Evolutionary conservation across 352 stramenopile genomes (phyloP).

Genomic region (Phytophthora hybrid): DNA sequence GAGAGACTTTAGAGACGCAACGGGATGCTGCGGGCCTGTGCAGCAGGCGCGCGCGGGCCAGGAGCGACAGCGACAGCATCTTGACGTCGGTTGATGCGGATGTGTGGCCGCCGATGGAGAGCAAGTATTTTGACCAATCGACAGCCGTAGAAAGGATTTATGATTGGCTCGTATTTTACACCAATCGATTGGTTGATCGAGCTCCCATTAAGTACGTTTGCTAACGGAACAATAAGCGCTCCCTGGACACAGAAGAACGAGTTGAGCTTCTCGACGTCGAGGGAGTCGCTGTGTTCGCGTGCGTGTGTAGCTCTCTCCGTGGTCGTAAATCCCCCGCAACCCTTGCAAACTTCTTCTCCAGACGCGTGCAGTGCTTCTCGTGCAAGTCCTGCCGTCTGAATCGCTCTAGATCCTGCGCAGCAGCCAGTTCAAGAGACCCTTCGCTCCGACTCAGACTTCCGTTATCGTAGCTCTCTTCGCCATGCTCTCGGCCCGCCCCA

Average conservation of each 20-base stretch:
- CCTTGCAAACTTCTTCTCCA: slow-evolving; percentile 8
- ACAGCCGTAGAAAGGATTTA: background rate
- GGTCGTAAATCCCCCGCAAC: background rate
- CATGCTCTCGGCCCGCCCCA: slow-evolving; percentile 60
- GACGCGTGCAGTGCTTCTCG: slow-evolving; percentile 15
- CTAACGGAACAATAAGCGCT: slow-evolving; percentile 21
- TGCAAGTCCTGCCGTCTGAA: background rate
- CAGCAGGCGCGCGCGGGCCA: slow-evolving; percentile 25
- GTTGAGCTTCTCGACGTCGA: slow-evolving; percentile 13
- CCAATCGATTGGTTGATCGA: too few relatives aligned
- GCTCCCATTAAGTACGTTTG: slow-evolving; percentile 26
- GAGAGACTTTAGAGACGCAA: slow-evolving; percentile 2
- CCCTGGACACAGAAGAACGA: slow-evolving; percentile 15
- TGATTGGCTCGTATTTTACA: slow-evolving; percentile 2
- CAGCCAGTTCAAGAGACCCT: slow-evolving; percentile 22
- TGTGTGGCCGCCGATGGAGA: slow-evolving; percentile 17
- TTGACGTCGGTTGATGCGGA: background rate
- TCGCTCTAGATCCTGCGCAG: slow-evolving; percentile 19
- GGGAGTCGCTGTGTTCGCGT: slow-evolving; percentile 17
- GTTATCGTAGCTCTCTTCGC: background rate
- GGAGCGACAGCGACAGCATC: slow-evolving; percentile 32
- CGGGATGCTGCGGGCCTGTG: background rate
- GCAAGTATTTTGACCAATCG: background rate
- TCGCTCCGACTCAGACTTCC: too few relatives aligned
- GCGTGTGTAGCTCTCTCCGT: slow-evolving; percentile 21